Percentiles rank a stretch among this genome's conserved stretches.
These are phyloP conservation scores for Rhodotorula toruloides DNA, from an alignment of 768 basidiomycete genomes.

Conservation along the genomic window DNA sequence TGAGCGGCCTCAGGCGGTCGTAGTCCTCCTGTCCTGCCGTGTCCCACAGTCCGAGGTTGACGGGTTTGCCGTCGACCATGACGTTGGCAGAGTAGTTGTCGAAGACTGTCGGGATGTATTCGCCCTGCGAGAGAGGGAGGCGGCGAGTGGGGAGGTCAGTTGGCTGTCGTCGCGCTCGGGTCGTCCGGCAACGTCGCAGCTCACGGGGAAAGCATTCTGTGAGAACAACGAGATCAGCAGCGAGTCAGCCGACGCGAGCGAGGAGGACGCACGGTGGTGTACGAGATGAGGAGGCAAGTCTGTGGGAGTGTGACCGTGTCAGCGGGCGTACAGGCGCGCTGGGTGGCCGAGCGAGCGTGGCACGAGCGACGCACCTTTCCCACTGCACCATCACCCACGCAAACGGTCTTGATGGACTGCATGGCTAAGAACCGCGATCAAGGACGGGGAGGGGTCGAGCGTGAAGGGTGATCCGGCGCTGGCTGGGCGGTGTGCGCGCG, in stretches of 20 bases:
- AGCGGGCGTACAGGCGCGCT: no score
- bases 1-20: slow-evolving; percentile 91
- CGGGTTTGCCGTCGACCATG: slow-evolving; percentile 98
- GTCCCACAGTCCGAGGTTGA: slow-evolving; percentile 97
- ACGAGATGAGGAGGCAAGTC: slow-evolving; percentile 98
- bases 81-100: slow-evolving; percentile 95
- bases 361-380: slow-evolving; percentile 45
- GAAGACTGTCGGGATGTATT: slow-evolving; percentile 96
- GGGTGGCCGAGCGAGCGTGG: no score
- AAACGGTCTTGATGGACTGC: slow-evolving; percentile 33
- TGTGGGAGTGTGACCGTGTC: no score
- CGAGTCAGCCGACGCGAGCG: no score
- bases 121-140: slow-evolving; percentile 58
- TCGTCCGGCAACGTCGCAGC: background rate
- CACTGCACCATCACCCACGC: slow-evolving; percentile 51
- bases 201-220: slow-evolving; percentile 44
- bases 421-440: background rate
- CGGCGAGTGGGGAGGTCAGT: slow-evolving; percentile 50
- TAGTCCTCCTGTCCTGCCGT: slow-evolving; percentile 99
- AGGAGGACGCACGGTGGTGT: slow-evolving; percentile 63
- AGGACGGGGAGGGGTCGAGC: background rate
- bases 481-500: background rate
- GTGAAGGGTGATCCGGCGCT: background rate
- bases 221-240: background rate
- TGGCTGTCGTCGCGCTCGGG: background rate